Base-by-base conservation (phyloP, 2,329 filamentous ascomycete species). In the Aspergillus terreus region DNA sequence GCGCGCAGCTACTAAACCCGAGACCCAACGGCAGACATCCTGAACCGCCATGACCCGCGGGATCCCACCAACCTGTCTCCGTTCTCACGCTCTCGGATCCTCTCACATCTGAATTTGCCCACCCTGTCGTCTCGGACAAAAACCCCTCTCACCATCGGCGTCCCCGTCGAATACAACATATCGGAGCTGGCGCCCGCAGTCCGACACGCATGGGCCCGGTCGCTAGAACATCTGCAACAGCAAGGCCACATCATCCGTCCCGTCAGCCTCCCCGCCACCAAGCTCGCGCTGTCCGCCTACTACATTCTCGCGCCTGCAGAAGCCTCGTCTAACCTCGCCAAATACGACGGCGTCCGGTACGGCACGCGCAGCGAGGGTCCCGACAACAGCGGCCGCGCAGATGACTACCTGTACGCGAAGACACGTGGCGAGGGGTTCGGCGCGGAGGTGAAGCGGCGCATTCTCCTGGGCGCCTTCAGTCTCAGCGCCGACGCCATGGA, bases 331-430 rank as follows among this genome's bases (percentile, higher is more conserved):
- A 99, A 99, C 63, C 82, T 99, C 2, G 90, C 94, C 51, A 96
- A 95, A 69, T 99, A 96, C 69, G 95, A 99, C 63, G 94, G 94
- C 17, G 84, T 97, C n/a, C 87, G 94, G 10, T 99, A 95, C 71
- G 94, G 94, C 1, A 78, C 77, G 17, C 80, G 84, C 27, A 74
- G 69, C 1, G 69, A 73, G 9, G 64, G 63, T 9, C 58, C 65
- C n/a, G 83, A 82, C 50, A 76, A 79, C 5, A 77, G 75, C 10
- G 78, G 79, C 7, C 78, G 81, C n/a, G 40, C 58, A 7, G 64
- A 64, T 33, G 80, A 84, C 0, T 68, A 69, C 49, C 76, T 95
- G 1, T 97, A 94, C 69, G 84, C 91, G 0, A 77, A 80, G 38
- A 90, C 88, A 0, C 83, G 94, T 51, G 87, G 85, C 12, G 71